Evolutionary conservation across 208 protist genomes (phyloP).

Genomic region (Acanthamoeba rhysodes): DNA sequence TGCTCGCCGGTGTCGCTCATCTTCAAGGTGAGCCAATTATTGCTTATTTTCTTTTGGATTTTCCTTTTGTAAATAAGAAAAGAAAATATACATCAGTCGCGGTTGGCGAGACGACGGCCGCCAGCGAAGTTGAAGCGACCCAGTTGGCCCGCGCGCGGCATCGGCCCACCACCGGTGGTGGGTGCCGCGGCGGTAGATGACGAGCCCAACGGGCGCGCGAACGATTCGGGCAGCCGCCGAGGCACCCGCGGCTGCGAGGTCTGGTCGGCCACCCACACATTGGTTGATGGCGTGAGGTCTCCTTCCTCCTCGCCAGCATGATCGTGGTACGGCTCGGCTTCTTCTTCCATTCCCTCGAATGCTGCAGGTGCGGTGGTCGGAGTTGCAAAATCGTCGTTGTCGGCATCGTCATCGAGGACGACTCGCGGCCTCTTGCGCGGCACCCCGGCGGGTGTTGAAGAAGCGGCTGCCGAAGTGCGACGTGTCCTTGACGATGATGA

Average conservation of each 20-base stretch:
- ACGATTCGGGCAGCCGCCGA: not conserved
- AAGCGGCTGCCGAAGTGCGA: no score
- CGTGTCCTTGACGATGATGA: not conserved
- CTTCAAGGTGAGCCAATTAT: not conserved
- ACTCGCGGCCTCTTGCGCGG: not conserved
- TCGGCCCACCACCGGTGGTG: not conserved
- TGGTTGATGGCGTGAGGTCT: not conserved
- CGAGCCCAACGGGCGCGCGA: not conserved
- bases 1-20: not conserved
- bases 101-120: not conserved
- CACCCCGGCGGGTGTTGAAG: not conserved
- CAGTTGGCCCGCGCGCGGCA: not conserved
- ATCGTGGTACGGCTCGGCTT: not conserved
- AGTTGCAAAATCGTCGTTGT: not conserved
- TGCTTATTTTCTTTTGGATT: not conserved
- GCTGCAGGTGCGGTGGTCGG: no score
- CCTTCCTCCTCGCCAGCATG: not conserved
- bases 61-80: not conserved
- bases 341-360: not conserved
- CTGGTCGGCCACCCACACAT: no score
- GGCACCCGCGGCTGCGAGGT: not conserved
- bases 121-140: not conserved
- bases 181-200: not conserved
- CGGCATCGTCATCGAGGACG: not conserved
- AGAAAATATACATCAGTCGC: conserved; percentile 22